Evolutionary conservation across 768 basidiomycete genomes (phyloP).

Genomic region (Amyloporia xantha): DNA sequence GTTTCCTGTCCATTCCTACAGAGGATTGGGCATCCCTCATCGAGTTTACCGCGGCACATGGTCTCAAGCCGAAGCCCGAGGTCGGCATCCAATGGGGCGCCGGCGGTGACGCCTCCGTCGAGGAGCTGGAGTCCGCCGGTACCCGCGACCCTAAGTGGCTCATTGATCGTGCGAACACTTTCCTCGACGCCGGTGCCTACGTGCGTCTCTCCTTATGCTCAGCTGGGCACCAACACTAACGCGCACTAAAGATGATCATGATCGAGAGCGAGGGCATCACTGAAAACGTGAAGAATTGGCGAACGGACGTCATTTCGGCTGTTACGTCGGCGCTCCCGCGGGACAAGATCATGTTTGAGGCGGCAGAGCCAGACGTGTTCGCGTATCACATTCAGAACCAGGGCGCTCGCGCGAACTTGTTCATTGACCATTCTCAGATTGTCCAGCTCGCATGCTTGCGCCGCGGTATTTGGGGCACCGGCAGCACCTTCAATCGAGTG

Average conservation of each 20-base stretch:
- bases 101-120: conserved; percentile 34
- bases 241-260: conserved; percentile 31
- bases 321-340: conserved; percentile 34
- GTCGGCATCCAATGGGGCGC: conserved; percentile 42
- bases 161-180: conserved; percentile 33
- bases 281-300: conserved; percentile 36
- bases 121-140: conserved; percentile 34
- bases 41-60: conserved; percentile 31
- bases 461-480: conserved; percentile 40
- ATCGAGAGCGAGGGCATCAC: conserved; percentile 43
- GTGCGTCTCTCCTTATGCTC: conserved; percentile 6
- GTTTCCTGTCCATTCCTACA: conserved; percentile 39
- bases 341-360: conserved; percentile 41
- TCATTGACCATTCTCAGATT: conserved; percentile 39
- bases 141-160: conserved; percentile 35
- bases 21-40: conserved; percentile 37
- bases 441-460: conserved; percentile 39
- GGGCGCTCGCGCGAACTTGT: conserved; percentile 35
- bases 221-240: background rate
- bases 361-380: conserved; percentile 39
- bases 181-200: conserved; percentile 35
- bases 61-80: conserved; percentile 39
- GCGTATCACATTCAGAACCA: conserved; percentile 40
- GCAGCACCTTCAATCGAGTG: conserved; percentile 35
- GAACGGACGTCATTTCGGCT: conserved; percentile 37